These are phyloP conservation scores for Sequoiadendron giganteum DNA, from an alignment of 75 land plant genomes.

Conservation along the genomic window DNA sequence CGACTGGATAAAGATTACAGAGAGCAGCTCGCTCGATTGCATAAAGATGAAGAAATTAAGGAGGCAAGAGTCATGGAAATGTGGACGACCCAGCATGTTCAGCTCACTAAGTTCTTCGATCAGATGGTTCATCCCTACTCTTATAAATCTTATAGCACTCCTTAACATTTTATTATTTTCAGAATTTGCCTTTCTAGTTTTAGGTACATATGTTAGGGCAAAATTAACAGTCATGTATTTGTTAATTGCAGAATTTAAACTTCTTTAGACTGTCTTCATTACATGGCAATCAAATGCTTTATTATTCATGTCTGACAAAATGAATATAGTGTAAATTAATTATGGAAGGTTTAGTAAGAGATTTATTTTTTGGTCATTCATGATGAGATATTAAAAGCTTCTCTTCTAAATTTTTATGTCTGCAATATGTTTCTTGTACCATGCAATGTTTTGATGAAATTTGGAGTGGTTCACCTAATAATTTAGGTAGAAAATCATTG, in stretches of 20 bases:
- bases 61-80: slow-evolving; percentile 68
- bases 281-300: not conserved
- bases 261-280: too few species aligned
- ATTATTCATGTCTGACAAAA: too few species aligned
- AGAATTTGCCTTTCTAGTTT: too few species aligned
- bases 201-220: not conserved
- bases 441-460: too few species aligned
- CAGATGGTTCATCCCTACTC: slow-evolving; percentile 41
- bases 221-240: not conserved
- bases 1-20: slow-evolving; percentile 68
- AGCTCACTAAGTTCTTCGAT: slow-evolving; percentile 47
- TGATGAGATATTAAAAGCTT: too few species aligned
- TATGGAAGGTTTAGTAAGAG: not conserved
- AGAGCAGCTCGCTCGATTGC: slow-evolving; percentile 49
- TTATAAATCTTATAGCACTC: not conserved
- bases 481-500: too few species aligned
- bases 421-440: too few species aligned
- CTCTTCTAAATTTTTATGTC: too few species aligned
- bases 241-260: not conserved
- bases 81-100: slow-evolving; percentile 60
- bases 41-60: slow-evolving; percentile 75
- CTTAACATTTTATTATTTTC: not conserved
- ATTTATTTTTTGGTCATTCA: too few species aligned
- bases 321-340: not conserved
- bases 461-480: too few species aligned